Base-by-base conservation (phyloP, 169 alveolate species). In the Cryptosporidium viatorum region DNA sequence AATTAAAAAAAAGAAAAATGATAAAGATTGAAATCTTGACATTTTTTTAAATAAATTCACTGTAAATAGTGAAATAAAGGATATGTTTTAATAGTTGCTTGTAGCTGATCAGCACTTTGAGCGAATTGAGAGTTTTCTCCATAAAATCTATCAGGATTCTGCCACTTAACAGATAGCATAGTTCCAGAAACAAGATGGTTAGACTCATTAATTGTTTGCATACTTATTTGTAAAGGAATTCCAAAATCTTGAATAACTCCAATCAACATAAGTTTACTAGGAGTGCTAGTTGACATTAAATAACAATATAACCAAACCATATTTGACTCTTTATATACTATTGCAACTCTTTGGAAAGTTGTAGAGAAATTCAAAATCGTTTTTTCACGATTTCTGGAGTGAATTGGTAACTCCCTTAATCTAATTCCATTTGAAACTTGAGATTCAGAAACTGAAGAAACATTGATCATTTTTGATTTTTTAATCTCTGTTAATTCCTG, bases 191-290 rank as follows among this genome's bases (percentile, higher is more conserved):
- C 75, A 23, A 65, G 68, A 10, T 80, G 43, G 29, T 62, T 65
- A 12, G 60, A 43, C 26, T 80, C 80, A 26, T 21, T 39, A 6
- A 80, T 80, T 8, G 75, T 23, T 43, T 80, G 89, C 89, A 80
- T 80, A 39, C 68, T 67, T n/a, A 80, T 50, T 37, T 80, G 71
- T 14, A 29, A 16, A 16, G 89, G 89, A 31, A 80, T 65, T 4
- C 89, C 89, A 80, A 62, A 80, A 48, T 65, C 89, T 29, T 80
- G 80, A 39, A 80, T 80, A 26, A 65, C 75, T 33, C 89, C 89
- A 60, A 80, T 80, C 14, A 80, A 52, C 75, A 80, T 41, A 21
- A 80, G 75, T 31, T 80, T 59, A 29, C 89, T 80, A 31, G 50
- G 50, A 21, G 60, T 62, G 12, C 21, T 23, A 48, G 50, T 16